phyloP scores from a whole-genome alignment of 1,284 basidiomycete genomes.

The Marasmius sp. region DNA sequence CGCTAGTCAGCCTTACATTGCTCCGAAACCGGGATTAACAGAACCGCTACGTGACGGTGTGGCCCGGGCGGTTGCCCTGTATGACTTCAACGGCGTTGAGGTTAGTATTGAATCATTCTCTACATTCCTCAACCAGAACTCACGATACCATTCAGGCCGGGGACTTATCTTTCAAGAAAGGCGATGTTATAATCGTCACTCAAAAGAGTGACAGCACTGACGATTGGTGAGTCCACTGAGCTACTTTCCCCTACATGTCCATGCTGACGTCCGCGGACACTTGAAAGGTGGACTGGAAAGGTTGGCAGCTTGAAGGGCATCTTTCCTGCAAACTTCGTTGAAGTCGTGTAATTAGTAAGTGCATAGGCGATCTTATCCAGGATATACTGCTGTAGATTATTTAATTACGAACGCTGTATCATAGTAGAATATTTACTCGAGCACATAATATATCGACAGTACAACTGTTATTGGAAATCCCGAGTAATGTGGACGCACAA shows the following conservation, averaged over 20 bases:
- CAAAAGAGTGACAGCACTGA: constrained; percentile 75
- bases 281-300: constrained; percentile 72
- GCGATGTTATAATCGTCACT: constrained; percentile 77
- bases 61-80: constrained; percentile 78
- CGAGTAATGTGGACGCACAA: neutral
- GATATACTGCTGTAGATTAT: constrained; percentile 28
- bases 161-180: constrained; percentile 84
- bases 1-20: constrained; percentile 31
- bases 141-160: constrained; percentile 50
- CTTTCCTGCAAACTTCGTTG: constrained; percentile 68
- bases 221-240: constrained; percentile 60
- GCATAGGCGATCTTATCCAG: neutral
- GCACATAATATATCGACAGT: neutral
- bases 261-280: neutral
- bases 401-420: neutral
- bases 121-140: neutral
- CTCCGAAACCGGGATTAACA: constrained; percentile 50
- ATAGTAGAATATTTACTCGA: neutral
- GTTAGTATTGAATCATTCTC: constrained; percentile 30
- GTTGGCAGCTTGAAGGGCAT: constrained; percentile 45
- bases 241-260: neutral
- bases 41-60: constrained; percentile 58
- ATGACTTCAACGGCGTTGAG: constrained; percentile 74
- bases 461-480: neutral
- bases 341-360: constrained; percentile 38